Evolutionary conservation across 108 stramenopile genomes (phyloP).

Genomic region (Hondaea fermentalgiana): DNA sequence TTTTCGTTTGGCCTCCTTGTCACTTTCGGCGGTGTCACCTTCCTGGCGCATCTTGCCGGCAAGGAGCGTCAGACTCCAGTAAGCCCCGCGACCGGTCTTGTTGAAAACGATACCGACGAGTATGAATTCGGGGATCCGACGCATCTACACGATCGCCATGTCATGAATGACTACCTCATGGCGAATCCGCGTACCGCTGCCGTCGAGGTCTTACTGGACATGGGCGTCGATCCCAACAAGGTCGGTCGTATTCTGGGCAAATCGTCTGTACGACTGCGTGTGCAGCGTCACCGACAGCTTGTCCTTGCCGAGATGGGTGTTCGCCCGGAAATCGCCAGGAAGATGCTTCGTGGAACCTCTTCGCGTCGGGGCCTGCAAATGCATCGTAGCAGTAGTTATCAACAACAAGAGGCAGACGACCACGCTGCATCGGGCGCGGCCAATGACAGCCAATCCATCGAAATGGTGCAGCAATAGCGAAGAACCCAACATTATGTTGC

Average conservation of each 20-base stretch:
- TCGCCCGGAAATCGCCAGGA: neutral
- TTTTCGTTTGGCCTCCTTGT: neutral
- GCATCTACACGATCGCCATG: neutral
- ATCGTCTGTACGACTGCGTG: neutral
- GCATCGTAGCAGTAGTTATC: neutral
- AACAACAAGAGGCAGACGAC: neutral
- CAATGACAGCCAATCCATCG: too few species aligned
- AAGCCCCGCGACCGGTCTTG: neutral
- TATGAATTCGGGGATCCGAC: neutral
- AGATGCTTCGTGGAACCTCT: neutral
- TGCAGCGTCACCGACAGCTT: neutral
- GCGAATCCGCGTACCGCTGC: neutral
- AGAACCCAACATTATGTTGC: too few species aligned
- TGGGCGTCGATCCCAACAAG: neutral
- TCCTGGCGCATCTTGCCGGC: neutral
- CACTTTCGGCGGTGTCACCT: neutral
- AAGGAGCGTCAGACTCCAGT: neutral
- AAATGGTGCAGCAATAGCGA: too few species aligned
- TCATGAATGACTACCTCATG: neutral
- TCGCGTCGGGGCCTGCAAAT: neutral
- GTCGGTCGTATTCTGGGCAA: neutral
- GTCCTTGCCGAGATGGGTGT: neutral
- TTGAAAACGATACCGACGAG: neutral
- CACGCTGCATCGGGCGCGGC: too few species aligned
- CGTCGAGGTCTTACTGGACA: slow-evolving; percentile 11